Percentiles rank a stretch among this genome's conserved stretches.
Evolutionary conservation across 2,329 filamentous ascomycete species (phyloP).

Genomic region (Xylariomycetidae sp.): DNA sequence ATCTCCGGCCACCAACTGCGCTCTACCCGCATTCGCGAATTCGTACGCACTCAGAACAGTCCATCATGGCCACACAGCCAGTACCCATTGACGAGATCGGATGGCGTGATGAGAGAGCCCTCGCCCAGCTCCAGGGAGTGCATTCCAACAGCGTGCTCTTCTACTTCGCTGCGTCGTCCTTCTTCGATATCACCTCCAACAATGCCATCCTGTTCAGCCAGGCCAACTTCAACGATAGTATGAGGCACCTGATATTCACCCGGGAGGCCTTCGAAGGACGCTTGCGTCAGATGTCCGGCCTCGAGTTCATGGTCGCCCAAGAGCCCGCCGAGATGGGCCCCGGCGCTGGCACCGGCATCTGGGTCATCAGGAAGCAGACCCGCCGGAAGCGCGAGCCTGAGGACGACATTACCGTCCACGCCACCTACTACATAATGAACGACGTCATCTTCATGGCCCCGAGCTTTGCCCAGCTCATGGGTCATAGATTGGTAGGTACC

Average conservation of each 20-base stretch:
- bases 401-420: constrained; percentile 54
- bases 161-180: constrained; percentile 63
- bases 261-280: constrained; percentile 59
- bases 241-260: constrained; percentile 52
- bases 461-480: constrained; percentile 52
- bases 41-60: too few relatives aligned
- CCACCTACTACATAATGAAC: constrained; percentile 58
- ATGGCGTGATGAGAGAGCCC: constrained; percentile 50
- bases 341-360: constrained; percentile 57
- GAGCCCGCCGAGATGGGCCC: constrained; percentile 58
- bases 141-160: constrained; percentile 61
- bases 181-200: constrained; percentile 63
- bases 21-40: too few relatives aligned
- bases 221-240: constrained; percentile 53
- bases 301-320: constrained; percentile 62
- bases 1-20: too few relatives aligned
- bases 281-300: constrained; percentile 57
- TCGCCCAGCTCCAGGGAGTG: constrained; percentile 49
- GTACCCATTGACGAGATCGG: constrained; percentile 63
- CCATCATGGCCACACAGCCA: too few relatives aligned
- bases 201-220: constrained; percentile 59
- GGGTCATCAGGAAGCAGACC: constrained; percentile 65
- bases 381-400: constrained; percentile 51
- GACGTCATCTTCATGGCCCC: constrained; percentile 64
- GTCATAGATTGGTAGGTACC: constrained; percentile 48